Base-by-base conservation (phyloP, 2,329 filamentous ascomycete genomes). In the Pseudophaeomoniella oleicola region DNA sequence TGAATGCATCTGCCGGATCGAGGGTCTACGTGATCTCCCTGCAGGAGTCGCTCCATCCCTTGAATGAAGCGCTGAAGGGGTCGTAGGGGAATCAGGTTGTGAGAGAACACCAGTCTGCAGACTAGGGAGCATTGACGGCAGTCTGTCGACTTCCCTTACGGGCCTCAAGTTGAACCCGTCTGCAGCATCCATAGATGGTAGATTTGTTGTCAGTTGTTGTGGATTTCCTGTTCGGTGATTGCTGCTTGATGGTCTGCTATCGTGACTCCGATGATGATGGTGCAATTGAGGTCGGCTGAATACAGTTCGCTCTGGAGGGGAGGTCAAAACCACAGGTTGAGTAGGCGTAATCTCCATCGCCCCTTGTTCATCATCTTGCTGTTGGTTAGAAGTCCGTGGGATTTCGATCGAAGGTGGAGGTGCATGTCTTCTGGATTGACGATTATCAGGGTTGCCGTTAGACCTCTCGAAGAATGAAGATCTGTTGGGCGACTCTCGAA, bases 21-120 rank as follows among this genome's bases (percentile, higher is more conserved):
- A 86, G 19, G 86, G 85, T 22, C 87, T 74, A 49, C 83, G 71
- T 13, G 72, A 63, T 40, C 77, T 67, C 68, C 62, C 44, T 59
- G 66, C 16, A 66, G 67, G 42, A 62, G 72, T 40, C 67, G 50
- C 66, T 56, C 41, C 70, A 53, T 59, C 79, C 35, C 66, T 60
- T 37, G 59, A 77, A 16, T 76, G 64, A 1, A 79, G 75, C 33
- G 79, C 79, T 32, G 81, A 69, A 11, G 86, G 86, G 1, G 86
- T 93, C 4, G 84, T 90, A 1, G 86, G 86, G 10, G 86, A 94
- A 39, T 87, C 82, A 5, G 90, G 90, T 54, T 93, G 87, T n/a
- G 88, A 94, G 30, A 72, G 71, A 37, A 86, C 62, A 37, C 81
- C 78, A 9, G 71, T 67, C 43, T 81, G 72, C 37, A 78, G 65